A percentile compares a stretch with the other conserved stretches of the same genome.
phyloP scores from a whole-genome alignment of 345 rosid species.

The Adansonia digitata region DNA sequence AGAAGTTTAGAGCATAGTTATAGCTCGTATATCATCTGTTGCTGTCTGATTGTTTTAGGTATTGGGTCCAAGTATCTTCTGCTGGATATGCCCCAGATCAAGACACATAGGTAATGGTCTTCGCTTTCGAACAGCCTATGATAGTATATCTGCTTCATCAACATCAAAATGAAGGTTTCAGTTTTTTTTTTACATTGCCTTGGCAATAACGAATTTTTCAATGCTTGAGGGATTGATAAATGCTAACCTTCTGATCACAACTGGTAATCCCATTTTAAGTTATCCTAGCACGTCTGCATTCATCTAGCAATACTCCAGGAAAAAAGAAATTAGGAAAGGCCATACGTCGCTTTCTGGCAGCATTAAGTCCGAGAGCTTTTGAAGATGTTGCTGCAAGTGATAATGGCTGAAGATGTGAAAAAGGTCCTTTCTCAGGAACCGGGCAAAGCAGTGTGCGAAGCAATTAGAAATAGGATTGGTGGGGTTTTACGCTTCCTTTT shows the following conservation, averaged over 20 bases:
- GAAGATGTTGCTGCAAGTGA: slow-evolving; percentile 1
- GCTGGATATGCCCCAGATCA: slow-evolving; percentile 75
- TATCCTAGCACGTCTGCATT: not conserved
- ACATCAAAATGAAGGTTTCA: slow-evolving; percentile 23
- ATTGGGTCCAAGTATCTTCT: slow-evolving; percentile 64
- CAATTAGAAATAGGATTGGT: slow-evolving; percentile 3
- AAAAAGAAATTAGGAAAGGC: not conserved
- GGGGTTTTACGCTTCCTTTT: slow-evolving; percentile 5
- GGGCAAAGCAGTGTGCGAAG: slow-evolving; percentile 5
- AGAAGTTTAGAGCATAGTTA: not conserved
- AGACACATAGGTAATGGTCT: slow-evolving; percentile 71
- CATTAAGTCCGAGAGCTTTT: not conserved
- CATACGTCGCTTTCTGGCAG: not conserved
- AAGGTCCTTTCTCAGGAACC: not conserved
- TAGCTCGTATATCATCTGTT: not conserved
- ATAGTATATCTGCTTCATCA: slow-evolving; percentile 26
- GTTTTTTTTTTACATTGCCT: slow-evolving; percentile 3
- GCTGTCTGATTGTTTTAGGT: slow-evolving; percentile 41
- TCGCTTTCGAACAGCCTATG: slow-evolving; percentile 61
- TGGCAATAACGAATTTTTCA: slow-evolving; percentile 7
- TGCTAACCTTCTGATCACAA: not conserved
- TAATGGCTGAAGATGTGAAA: not conserved
- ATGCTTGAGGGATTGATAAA: not conserved
- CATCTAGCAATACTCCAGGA: not conserved
- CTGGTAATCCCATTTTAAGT: not conserved